Conservation (phyloP, 2,329 filamentous ascomycete genomes). For the Trichophyton rubrum region DNA sequence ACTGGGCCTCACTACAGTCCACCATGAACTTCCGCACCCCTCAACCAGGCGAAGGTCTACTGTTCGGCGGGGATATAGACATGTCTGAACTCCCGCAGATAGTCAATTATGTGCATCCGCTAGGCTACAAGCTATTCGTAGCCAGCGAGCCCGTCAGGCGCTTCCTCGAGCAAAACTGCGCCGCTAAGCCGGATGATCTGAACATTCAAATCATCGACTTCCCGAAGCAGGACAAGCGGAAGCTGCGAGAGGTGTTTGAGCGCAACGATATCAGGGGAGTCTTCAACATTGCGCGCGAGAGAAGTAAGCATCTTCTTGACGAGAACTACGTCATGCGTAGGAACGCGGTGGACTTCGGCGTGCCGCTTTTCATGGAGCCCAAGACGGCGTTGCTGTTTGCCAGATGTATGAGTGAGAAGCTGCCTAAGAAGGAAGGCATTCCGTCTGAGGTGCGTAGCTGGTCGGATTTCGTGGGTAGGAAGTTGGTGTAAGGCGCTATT, state of each 20-base stretch:
- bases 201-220: constrained; percentile 87
- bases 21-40: constrained; percentile 99
- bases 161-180: constrained; percentile 55
- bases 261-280: constrained; percentile 93
- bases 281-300: constrained; percentile 80
- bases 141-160: constrained; percentile 70
- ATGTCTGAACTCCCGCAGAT: constrained; percentile 63
- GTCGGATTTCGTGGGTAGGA: constrained; percentile 85
- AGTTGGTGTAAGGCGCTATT: constrained; percentile 17
- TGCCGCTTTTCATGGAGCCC: constrained; percentile 96
- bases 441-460: constrained; percentile 84
- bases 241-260: constrained; percentile 85
- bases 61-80: constrained; percentile 74
- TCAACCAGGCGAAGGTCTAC: constrained; percentile 83
- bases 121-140: constrained; percentile 90
- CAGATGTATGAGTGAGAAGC: constrained; percentile 92
- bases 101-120: constrained; percentile 72
- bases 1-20: constrained; percentile 92
- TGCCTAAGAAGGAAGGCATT: constrained; percentile 77
- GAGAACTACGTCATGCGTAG: constrained; percentile 97
- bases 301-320: constrained; percentile 73
- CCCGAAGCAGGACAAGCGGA: constrained; percentile 90
- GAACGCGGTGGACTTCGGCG: constrained; percentile 96
- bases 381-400: constrained; percentile 96
- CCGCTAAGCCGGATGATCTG: constrained; percentile 48